Evolutionary conservation across 495 filamentous ascomycete genomes (phyloP), one percentile per base, ranked within the genome.

Genomic region (Aspergillus conjunctus): DNA sequence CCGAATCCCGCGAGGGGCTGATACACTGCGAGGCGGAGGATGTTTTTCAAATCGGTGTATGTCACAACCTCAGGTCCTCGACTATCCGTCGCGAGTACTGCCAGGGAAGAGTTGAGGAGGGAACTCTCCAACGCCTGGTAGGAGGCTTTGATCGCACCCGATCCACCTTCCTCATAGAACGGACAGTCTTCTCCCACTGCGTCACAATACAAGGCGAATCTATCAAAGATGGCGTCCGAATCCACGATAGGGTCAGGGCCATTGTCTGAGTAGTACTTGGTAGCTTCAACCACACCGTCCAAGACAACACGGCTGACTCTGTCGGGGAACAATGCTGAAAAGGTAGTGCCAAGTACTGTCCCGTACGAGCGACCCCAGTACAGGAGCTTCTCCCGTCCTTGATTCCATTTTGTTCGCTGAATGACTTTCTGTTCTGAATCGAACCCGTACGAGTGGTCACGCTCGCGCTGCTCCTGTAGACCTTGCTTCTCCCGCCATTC

Each of bases 281-380:
- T 66, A 51, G 73, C 77, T 61, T 91, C 68, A 15, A 81, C 80
- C 8, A 85, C 83, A 3, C 76, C 83, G 54, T 87, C 83, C 7
- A 87, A 70, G 4, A 85, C 66, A 26, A 76, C 64, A 8, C 83
- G 76, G 4, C 68, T 65, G 14, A 86, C 68, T 30, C 81, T 78
- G 49, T 83, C 72, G 0, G 83, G 83, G 33, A 75, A 81, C 66
- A 86, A 79, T 1, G 80, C 74, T 3, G 81, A 80, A 60, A 84
- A 83, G 3, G 78, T 82, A 0, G 84, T 75, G 0, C 87, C 87
- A 4, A 90, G 81, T 5, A 86, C 71, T 1, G 86, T 88, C 4
- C 88, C 88, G 63, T 90, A 90, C n/a, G 83, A 87, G 15, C 88
- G 81, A 10, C 88, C 82, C 76, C 87, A 88, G 50, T 84, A 88